A percentile compares a stretch with the other conserved stretches of the same genome.
Evolutionary conservation across 2,329 filamentous ascomycete genomes (phyloP).

Genomic region (Neofusicoccum kwambonambiense): DNA sequence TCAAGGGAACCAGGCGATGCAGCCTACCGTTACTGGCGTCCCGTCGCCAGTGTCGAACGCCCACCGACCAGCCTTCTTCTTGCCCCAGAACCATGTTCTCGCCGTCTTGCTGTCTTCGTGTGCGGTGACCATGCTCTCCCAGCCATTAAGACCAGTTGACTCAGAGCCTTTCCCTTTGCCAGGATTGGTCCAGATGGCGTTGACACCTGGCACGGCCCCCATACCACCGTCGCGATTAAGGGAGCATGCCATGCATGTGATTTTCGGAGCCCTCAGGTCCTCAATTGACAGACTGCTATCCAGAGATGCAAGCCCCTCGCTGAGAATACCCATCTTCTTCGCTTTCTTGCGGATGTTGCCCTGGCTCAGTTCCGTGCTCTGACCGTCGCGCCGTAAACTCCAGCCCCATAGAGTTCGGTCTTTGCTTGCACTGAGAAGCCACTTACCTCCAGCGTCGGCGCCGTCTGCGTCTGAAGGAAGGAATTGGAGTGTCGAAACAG

Average conservation of each 20-base stretch:
- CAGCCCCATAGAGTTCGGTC: slow-evolving; percentile 95
- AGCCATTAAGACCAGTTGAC: slow-evolving; percentile 67
- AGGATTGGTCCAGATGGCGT: slow-evolving; percentile 79
- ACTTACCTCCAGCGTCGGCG: slow-evolving; percentile 84
- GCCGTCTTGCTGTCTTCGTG: slow-evolving; percentile 82
- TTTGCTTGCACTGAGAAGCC: slow-evolving; percentile 84
- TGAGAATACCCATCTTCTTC: slow-evolving; percentile 77
- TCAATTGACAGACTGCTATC: slow-evolving; percentile 66
- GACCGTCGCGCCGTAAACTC: slow-evolving; percentile 90
- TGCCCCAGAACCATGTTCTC: slow-evolving; percentile 97
- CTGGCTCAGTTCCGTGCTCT: slow-evolving; percentile 90
- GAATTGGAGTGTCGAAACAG: slow-evolving; percentile 80
- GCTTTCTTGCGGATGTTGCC: slow-evolving; percentile 84
- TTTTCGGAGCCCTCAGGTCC: slow-evolving; percentile 80
- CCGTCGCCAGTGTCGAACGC: slow-evolving; percentile 83
- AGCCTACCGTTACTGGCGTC: slow-evolving; percentile 60
- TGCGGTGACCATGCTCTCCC: slow-evolving; percentile 95
- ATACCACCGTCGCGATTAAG: slow-evolving; percentile 94
- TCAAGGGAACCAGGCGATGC: too few relatives aligned
- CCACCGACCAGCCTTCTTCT: slow-evolving; percentile 90
- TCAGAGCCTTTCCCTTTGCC: slow-evolving; percentile 37
- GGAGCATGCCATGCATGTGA: slow-evolving; percentile 87
- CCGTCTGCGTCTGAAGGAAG: slow-evolving; percentile 87
- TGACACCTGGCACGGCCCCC: slow-evolving; percentile 75
- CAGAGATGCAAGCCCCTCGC: slow-evolving; percentile 55